Conservation (phyloP, 2,329 filamentous ascomycete species). For the Aspergillus japonicus region DNA sequence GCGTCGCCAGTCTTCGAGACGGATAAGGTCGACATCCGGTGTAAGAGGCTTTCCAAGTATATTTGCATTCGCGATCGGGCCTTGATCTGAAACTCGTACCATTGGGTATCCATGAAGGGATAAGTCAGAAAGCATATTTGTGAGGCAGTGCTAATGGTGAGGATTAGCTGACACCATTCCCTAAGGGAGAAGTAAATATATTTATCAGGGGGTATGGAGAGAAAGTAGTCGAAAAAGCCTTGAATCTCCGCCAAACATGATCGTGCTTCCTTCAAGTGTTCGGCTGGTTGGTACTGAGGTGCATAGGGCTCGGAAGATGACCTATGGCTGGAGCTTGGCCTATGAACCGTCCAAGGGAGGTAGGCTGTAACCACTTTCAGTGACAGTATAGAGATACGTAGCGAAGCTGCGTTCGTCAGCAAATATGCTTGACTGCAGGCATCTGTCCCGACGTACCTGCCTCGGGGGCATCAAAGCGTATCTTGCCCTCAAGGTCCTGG, state of each 20-base stretch:
- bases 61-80: neutral
- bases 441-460: neutral
- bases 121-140: neutral
- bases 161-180: neutral
- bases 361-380: neutral
- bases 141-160: neutral
- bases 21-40: neutral
- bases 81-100: neutral
- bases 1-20: neutral
- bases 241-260: neutral
- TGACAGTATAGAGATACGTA: neutral
- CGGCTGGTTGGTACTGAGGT: neutral
- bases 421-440: neutral
- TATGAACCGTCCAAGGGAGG: neutral
- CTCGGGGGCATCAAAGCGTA: neutral
- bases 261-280: neutral
- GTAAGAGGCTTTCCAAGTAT: constrained; percentile 1
- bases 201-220: neutral
- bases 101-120: neutral
- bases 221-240: neutral
- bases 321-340: neutral
- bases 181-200: neutral
- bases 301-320: neutral
- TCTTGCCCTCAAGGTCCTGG: too few relatives aligned
- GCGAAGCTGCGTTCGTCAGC: neutral